These are phyloP conservation scores for Crithidia acanthocephali DNA, from an alignment of 208 protist genomes.

Conservation along the genomic window DNA sequence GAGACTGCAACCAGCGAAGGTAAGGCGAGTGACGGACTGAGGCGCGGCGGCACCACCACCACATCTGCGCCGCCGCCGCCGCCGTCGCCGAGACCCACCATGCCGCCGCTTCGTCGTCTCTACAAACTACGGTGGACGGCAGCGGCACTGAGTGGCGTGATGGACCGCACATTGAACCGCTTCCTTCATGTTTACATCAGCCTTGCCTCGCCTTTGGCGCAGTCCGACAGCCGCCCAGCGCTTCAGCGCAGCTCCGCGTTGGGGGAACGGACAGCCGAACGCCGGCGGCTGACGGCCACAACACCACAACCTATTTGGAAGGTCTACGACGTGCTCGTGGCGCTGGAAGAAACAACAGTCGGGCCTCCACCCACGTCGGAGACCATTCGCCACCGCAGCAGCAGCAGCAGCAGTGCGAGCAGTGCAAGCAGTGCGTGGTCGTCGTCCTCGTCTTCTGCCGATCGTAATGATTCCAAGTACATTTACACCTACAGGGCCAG, in stretches of 20 bases:
- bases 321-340: conserved; percentile 48
- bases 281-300: too few relatives aligned
- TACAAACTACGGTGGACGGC: conserved; percentile 64
- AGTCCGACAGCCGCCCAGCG: too few relatives aligned
- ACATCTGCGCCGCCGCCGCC: not conserved
- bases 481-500: conserved; percentile 50
- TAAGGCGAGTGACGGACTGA: too few relatives aligned
- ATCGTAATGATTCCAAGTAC: conserved; percentile 16
- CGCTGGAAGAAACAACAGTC: conserved; percentile 47
- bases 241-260: not conserved
- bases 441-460: not conserved
- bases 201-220: conserved; percentile 54
- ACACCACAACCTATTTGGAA: conserved; percentile 1
- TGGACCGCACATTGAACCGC: conserved; percentile 59
- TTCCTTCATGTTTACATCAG: conserved; percentile 68
- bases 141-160: conserved; percentile 29
- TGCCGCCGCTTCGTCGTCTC: conserved; percentile 29
- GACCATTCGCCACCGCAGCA: not conserved
- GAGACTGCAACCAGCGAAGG: too few relatives aligned
- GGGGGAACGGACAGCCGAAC: not conserved
- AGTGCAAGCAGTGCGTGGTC: too few relatives aligned
- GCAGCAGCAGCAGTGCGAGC: not conserved
- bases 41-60: not conserved
- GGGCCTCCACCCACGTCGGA: conserved; percentile 9
- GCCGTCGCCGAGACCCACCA: conserved; percentile 28